Conservation (phyloP, 2,329 filamentous ascomycete species). For the Cercospora beticola region DNA sequence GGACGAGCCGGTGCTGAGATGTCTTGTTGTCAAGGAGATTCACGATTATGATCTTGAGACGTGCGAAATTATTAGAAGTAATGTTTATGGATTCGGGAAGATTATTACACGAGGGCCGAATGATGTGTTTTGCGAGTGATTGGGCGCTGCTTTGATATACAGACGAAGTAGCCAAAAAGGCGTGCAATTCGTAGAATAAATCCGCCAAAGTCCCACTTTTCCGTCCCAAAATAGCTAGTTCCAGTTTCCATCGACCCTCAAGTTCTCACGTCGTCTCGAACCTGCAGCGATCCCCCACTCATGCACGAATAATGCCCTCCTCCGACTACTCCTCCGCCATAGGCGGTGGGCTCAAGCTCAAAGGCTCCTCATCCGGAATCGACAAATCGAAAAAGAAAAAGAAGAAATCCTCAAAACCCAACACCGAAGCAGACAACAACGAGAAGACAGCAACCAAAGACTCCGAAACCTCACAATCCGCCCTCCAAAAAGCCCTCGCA, state of each 20-base stretch:
- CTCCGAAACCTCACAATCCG: slow-evolving; percentile 35
- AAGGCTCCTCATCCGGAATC: slow-evolving; percentile 62
- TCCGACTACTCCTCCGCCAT: slow-evolving; percentile 71
- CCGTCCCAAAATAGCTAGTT: neutral
- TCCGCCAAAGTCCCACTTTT: neutral
- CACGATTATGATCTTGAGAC: neutral
- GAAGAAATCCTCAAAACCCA: slow-evolving; percentile 24
- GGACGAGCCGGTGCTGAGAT: neutral
- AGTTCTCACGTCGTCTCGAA: neutral
- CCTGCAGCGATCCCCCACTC: neutral
- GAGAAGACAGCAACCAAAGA: slow-evolving; percentile 19
- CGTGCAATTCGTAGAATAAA: neutral
- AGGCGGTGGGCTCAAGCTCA: slow-evolving; percentile 79
- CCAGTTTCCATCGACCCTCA: neutral
- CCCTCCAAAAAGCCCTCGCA: slow-evolving; percentile 35
- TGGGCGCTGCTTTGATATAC: neutral
- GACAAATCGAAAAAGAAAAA: slow-evolving; percentile 66
- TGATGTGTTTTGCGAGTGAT: neutral
- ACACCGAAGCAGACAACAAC: slow-evolving; percentile 18
- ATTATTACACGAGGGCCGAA: neutral
- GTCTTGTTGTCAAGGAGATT: neutral
- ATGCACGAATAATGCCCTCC: slow-evolving; percentile 57
- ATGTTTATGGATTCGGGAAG: neutral
- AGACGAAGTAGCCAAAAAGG: neutral
- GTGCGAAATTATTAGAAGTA: neutral